phyloP scores from a whole-genome alignment of 106 monocot species.

The Dendrobium nobile region DNA sequence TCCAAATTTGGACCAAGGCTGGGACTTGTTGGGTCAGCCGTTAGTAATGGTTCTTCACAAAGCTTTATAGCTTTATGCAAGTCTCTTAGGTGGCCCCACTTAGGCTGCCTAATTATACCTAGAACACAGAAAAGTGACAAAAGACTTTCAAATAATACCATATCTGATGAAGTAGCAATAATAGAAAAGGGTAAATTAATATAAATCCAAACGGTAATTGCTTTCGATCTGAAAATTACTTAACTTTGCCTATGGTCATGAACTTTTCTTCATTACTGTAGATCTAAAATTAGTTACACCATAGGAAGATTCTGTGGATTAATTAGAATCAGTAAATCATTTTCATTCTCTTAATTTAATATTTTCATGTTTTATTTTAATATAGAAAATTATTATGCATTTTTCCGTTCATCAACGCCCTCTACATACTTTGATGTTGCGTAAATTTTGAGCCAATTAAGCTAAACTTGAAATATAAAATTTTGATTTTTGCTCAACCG shows the following conservation, averaged over 20 bases:
- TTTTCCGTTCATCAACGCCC: not conserved
- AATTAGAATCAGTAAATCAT: not conserved
- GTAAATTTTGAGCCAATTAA: too few relatives aligned
- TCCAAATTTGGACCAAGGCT: conserved; percentile 75
- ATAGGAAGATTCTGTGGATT: not conserved
- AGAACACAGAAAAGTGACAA: not conserved
- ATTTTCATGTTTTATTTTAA: not conserved
- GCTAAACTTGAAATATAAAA: too few relatives aligned
- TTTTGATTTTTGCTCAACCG: too few relatives aligned
- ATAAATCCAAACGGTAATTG: not conserved
- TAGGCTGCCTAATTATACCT: conserved; percentile 69
- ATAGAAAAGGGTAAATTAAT: not conserved
- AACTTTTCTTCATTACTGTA: not conserved
- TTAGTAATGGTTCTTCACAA: conserved; percentile 61
- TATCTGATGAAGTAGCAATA: not conserved
- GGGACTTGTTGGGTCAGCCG: conserved; percentile 64
- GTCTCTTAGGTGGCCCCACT: conserved; percentile 93
- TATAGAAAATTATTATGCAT: not conserved
- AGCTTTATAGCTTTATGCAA: conserved; percentile 85
- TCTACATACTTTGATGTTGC: too few relatives aligned
- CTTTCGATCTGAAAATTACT: not conserved
- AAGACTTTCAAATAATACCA: not conserved
- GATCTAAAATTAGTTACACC: not conserved
- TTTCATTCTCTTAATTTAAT: not conserved
- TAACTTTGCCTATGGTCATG: not conserved